Evolutionary conservation across 192 early-diverging fungal species (phyloP), one percentile per base, ranked within the genome.

Genomic region (Dimargaris xerosporica): DNA sequence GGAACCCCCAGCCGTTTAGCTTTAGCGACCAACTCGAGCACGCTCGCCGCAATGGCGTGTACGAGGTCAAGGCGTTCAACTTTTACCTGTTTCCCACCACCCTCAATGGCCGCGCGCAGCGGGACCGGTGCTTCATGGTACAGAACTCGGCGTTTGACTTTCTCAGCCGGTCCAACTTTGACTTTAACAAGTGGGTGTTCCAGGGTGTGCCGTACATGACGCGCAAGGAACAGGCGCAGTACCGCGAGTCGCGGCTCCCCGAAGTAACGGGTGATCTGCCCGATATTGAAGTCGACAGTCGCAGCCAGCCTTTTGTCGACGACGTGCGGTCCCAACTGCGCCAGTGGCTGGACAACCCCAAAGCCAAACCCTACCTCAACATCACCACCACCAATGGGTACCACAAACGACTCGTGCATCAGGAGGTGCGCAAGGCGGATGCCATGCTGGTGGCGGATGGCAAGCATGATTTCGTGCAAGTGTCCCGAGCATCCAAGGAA

Each of bases 101-200:
- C 7, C 28, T 34, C 21, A 31, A 26, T 21, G 62, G 62, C 5
- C 26, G 41, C 26, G 67, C 73, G 51, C 71, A 74, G 19, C 58
- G 19, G 31, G 58, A 60, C 58, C 17, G n/a, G 43, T 17, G n/a
- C 34, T 9, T 41, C 17, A 17, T 44, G 12, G 34, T 16, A 11
- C 58, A 60, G 26, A 60, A 43, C n/a, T 60, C 58, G 10, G 75
- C 77, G 29, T 66, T 98, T 26, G 78, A 83, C 50, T 98, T 98
- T 66, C 72, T 98, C 34, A 56, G 71, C 7, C 68, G 76, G 6
- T 85, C 85, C 70, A 73, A 79, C 2, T 95, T 98, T 72, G 89
- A 95, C 64, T 93, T 98, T 46, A 92, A 94, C 74, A 90, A 91
- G 60, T 87, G 89, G 77, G 82, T 93, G 42, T 69, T 71, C 17